Evolutionary conservation across 1,284 basidiomycete species (phyloP).

Genomic region (Cryptococcus hybrid): DNA sequence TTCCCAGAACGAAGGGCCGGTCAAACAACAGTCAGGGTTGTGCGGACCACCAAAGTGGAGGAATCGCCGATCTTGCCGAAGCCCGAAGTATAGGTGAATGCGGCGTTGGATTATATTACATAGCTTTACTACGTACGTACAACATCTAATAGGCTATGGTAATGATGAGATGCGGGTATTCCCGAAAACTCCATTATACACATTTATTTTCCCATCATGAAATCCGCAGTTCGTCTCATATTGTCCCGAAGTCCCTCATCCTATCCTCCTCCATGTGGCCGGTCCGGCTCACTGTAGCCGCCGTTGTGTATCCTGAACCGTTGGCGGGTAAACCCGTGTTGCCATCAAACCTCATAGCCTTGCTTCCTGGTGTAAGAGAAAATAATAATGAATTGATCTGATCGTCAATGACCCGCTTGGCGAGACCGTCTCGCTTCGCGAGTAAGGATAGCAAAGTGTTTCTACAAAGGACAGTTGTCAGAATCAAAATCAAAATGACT

Average conservation of each 20-base stretch:
- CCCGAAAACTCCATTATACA: too few relatives aligned
- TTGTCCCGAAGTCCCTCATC: slow-evolving; percentile 17
- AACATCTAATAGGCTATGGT: too few relatives aligned
- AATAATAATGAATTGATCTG: slow-evolving; percentile 38
- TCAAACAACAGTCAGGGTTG: too few relatives aligned
- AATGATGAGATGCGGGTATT: not conserved
- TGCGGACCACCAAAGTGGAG: too few relatives aligned
- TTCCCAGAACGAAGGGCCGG: too few relatives aligned
- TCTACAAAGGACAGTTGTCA: slow-evolving; percentile 23
- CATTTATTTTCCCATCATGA: too few relatives aligned
- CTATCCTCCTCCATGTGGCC: slow-evolving; percentile 2
- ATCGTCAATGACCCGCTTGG: slow-evolving; percentile 46
- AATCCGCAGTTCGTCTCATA: slow-evolving; percentile 2
- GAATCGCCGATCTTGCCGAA: too few relatives aligned
- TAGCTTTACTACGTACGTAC: too few relatives aligned
- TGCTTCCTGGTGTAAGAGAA: slow-evolving; percentile 14
- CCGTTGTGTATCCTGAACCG: slow-evolving; percentile 1
- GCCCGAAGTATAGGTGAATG: too few relatives aligned
- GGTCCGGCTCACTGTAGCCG: not conserved
- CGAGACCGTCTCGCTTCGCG: slow-evolving; percentile 50
- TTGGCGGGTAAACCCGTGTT: slow-evolving; percentile 4
- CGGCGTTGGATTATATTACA: too few relatives aligned
- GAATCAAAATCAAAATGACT: not conserved
- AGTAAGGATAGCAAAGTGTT: slow-evolving; percentile 45
- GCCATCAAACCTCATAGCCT: slow-evolving; percentile 25